A percentile compares a stretch with the other conserved stretches of the same genome.
These are phyloP conservation scores for Warburgia ugandensis DNA, from an alignment of 164 flowering plant genomes.

Conservation along the genomic window DNA sequence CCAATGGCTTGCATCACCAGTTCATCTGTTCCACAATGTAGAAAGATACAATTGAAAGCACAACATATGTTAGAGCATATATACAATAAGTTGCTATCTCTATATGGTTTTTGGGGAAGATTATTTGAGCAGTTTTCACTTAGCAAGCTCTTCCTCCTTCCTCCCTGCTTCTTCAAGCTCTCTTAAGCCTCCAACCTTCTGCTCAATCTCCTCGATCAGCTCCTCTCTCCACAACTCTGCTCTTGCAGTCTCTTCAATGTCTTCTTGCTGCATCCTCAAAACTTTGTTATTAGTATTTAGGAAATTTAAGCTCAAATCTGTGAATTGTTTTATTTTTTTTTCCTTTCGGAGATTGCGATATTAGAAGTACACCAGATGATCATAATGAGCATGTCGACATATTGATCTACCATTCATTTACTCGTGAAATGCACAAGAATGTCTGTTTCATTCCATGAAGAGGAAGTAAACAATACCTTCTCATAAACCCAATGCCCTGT, in stretches of 20 bases:
- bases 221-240: conserved; percentile 79
- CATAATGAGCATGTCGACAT: no score
- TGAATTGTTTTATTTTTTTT: not conserved
- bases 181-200: conserved; percentile 67
- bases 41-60: no score
- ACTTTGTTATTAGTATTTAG: not conserved
- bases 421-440: not conserved
- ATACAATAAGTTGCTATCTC: no score
- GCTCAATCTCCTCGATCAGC: conserved; percentile 83
- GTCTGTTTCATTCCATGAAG: no score
- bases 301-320: no score
- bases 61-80: no score
- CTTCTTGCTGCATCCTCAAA: conserved; percentile 63
- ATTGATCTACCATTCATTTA: not conserved
- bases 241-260: conserved; percentile 64
- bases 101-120: no score
- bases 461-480: conserved; percentile 39
- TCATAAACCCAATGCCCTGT: conserved; percentile 85
- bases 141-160: conserved; percentile 17
- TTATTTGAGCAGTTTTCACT: not conserved
- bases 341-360: not conserved
- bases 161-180: conserved; percentile 77
- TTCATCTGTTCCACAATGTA: no score
- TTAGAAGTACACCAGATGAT: not conserved
- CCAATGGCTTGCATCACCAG: no score